These are phyloP conservation scores for Lipomyces anomalus DNA, from an alignment of 805 yeast species.

Conservation along the genomic window DNA sequence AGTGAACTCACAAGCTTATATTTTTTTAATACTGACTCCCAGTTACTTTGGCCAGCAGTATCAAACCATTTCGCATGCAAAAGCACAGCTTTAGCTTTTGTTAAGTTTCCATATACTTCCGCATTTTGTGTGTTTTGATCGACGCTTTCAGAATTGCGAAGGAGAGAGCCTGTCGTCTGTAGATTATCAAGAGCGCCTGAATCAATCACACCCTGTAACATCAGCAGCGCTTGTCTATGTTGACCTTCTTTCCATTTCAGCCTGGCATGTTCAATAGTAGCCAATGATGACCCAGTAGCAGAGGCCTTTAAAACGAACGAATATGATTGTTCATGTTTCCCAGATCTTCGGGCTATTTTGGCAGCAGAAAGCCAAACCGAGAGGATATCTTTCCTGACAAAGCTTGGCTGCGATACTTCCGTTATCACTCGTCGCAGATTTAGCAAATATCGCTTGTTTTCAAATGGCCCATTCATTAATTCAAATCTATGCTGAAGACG, in stretches of 20 bases:
- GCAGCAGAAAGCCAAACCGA: slow-evolving; percentile 50
- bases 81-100: slow-evolving; percentile 49
- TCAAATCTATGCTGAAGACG: slow-evolving; percentile 27
- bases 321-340: slow-evolving; percentile 67
- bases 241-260: slow-evolving; percentile 88
- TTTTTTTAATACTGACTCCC: slow-evolving; percentile 63
- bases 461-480: slow-evolving; percentile 48
- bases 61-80: slow-evolving; percentile 88
- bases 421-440: slow-evolving; percentile 56
- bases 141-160: background rate
- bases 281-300: slow-evolving; percentile 27
- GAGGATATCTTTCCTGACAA: slow-evolving; percentile 37
- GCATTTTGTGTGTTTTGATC: background rate
- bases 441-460: slow-evolving; percentile 53
- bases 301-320: slow-evolving; percentile 56
- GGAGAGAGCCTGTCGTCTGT: background rate
- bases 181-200: slow-evolving; percentile 23
- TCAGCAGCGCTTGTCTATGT: slow-evolving; percentile 65
- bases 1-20: slow-evolving; percentile 54
- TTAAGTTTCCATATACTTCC: too few species aligned
- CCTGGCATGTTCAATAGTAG: slow-evolving; percentile 62
- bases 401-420: too few species aligned
- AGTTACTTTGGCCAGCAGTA: slow-evolving; percentile 72
- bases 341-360: slow-evolving; percentile 57
- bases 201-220: slow-evolving; percentile 12